Percentiles rank a stretch among this genome's conserved stretches.
Conservation (phyloP, 2,329 filamentous ascomycete genomes). For the Knufia petricola region DNA sequence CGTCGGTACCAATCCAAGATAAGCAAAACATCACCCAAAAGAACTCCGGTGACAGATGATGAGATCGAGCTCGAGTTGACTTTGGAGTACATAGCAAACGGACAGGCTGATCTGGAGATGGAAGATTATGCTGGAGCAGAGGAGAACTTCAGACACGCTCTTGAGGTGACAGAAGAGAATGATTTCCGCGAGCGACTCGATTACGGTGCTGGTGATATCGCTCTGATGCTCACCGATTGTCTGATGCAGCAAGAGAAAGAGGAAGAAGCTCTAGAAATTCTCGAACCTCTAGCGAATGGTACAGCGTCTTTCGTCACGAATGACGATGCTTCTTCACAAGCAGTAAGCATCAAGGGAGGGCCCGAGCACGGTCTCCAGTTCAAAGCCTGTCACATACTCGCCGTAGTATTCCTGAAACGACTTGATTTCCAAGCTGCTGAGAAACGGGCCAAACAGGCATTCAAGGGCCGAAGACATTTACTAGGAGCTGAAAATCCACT, state of each 20-base stretch:
- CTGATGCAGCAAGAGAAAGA: constrained; percentile 19
- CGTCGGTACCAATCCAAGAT: not conserved
- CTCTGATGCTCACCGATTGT: constrained; percentile 17
- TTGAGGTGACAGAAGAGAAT: constrained; percentile 14
- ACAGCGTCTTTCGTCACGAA: not conserved
- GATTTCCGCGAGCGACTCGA: constrained; percentile 16
- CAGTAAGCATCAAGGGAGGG: not conserved
- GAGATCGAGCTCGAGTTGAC: constrained; percentile 17
- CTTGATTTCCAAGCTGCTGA: constrained; percentile 15
- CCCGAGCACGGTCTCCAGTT: constrained; percentile 2
- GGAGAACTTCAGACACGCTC: constrained; percentile 16
- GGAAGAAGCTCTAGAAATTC: constrained; percentile 17
- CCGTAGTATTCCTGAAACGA: constrained; percentile 13
- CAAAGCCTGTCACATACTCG: constrained; percentile 17
- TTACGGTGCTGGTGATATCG: constrained; percentile 17
- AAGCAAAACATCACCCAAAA: not conserved
- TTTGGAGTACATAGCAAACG: constrained; percentile 16
- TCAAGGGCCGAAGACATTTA: constrained; percentile 14
- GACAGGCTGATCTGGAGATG: constrained; percentile 16
- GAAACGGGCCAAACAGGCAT: constrained; percentile 15
- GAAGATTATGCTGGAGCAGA: constrained; percentile 16
- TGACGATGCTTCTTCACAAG: not conserved
- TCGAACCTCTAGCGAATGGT: constrained; percentile 15
- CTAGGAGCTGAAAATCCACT: constrained; percentile 17
- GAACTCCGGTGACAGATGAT: constrained; percentile 1